Evolutionary conservation across 148 eudicot species (phyloP).

Genomic region (Oxyria digyna): DNA sequence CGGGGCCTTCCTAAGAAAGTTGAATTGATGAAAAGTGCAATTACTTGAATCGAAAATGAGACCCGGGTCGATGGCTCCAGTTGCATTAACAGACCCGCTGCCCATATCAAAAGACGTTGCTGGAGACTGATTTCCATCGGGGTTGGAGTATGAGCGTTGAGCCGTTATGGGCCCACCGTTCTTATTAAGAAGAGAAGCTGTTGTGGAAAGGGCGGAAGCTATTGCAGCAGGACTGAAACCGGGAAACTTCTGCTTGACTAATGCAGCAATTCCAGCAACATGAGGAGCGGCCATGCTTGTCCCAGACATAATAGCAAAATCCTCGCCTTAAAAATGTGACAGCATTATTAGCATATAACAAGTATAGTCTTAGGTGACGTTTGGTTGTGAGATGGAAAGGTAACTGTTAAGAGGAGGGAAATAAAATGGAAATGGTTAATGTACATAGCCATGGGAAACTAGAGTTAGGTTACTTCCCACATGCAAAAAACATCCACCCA

Average conservation of each 20-base stretch:
- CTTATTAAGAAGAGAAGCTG: slow-evolving; percentile 71
- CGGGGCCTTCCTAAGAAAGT: too few relatives aligned
- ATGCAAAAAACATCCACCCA: too few relatives aligned
- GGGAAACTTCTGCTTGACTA: slow-evolving; percentile 77
- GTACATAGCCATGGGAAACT: too few relatives aligned
- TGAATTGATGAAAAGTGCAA: slow-evolving; percentile 7
- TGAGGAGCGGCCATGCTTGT: slow-evolving; percentile 99
- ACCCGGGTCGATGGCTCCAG: slow-evolving; percentile 88
- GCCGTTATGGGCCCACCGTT: slow-evolving; percentile 80
- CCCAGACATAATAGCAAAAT: slow-evolving; percentile 97
- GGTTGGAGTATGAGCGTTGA: slow-evolving; percentile 82
- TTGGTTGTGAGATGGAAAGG: too few relatives aligned
- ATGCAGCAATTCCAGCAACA: slow-evolving; percentile 90
- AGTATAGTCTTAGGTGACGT: background rate
- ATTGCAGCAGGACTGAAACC: slow-evolving; percentile 71
- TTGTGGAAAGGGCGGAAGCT: slow-evolving; percentile 89
- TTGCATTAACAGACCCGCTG: slow-evolving; percentile 93
- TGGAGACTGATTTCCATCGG: slow-evolving; percentile 78
- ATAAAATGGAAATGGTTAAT: too few relatives aligned
- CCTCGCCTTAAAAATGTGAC: slow-evolving; percentile 38
- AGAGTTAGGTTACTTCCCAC: too few relatives aligned
- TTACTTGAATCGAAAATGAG: slow-evolving; percentile 78
- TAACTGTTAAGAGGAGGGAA: too few relatives aligned
- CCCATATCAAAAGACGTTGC: slow-evolving; percentile 99
- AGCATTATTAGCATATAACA: background rate